Conservation (phyloP, 768 basidiomycete genomes). For the Tephrocybe sp. region DNA sequence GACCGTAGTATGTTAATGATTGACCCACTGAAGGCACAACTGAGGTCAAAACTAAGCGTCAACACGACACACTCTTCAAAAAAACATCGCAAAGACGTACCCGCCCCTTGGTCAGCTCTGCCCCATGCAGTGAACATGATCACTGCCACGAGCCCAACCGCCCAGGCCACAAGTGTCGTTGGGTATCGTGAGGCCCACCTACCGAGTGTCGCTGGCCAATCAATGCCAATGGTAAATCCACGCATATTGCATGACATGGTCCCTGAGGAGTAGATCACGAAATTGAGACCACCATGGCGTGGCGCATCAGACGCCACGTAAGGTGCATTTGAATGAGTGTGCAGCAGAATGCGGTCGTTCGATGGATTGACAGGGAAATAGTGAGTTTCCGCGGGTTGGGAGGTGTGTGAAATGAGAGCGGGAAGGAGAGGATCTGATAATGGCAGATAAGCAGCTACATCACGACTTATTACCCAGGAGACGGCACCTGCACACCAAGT, state of each 20-base stretch:
- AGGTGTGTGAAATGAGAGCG: constrained; percentile 66
- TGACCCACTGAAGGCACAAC: constrained; percentile 49
- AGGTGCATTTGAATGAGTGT: constrained; percentile 68
- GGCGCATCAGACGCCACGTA: constrained; percentile 46
- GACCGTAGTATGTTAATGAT: constrained; percentile 46
- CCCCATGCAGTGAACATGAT: constrained; percentile 54
- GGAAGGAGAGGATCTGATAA: constrained; percentile 49
- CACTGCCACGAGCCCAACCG: constrained; percentile 63
- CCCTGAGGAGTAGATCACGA: constrained; percentile 60
- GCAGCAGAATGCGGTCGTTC: constrained; percentile 48
- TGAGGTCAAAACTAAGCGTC: too few species aligned
- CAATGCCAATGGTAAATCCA: constrained; percentile 53
- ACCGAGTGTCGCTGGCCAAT: constrained; percentile 70
- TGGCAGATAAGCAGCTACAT: constrained; percentile 11
- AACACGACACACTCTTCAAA: too few species aligned
- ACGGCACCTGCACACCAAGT: constrained; percentile 32
- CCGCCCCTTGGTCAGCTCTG: constrained; percentile 26
- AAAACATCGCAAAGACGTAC: constrained; percentile 13
- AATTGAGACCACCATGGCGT: constrained; percentile 41
- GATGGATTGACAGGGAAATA: constrained; percentile 52
- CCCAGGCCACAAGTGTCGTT: constrained; percentile 69
- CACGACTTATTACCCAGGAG: constrained; percentile 1
- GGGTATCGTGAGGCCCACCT: constrained; percentile 73
- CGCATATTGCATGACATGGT: constrained; percentile 44
- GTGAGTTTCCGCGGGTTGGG: constrained; percentile 60